Percentiles rank a stretch among this genome's conserved stretches.
phyloP scores from a whole-genome alignment of 2,329 filamentous ascomycete species.

The Hypoxylon sp. region DNA sequence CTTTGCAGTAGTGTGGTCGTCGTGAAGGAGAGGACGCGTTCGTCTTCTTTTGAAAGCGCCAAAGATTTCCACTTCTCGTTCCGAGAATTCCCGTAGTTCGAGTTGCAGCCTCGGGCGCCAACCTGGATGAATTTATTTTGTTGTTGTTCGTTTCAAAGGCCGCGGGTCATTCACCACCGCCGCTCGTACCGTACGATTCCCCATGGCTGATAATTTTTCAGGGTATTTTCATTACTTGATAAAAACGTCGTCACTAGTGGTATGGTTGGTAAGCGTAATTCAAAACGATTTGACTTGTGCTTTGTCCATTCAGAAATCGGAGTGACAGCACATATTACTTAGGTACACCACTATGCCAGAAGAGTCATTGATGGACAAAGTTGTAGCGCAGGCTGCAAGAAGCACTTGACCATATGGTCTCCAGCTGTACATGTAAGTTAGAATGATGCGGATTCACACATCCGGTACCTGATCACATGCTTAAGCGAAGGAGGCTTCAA shows the following conservation, averaged over 20 bases:
- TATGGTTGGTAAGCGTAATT: slow-evolving; percentile 29
- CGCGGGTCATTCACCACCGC: slow-evolving; percentile 27
- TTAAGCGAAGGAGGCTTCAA: no score
- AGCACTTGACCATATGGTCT: slow-evolving; percentile 32
- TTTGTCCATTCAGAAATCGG: slow-evolving; percentile 2
- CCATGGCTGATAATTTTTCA: slow-evolving; percentile 24
- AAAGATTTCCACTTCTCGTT: slow-evolving; percentile 25
- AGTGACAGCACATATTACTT: slow-evolving; percentile 27
- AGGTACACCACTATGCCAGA: slow-evolving; percentile 18
- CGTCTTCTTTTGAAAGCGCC: slow-evolving; percentile 19
- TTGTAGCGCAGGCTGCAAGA: slow-evolving; percentile 35
- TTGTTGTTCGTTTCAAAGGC: slow-evolving; percentile 8
- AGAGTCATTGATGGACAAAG: slow-evolving; percentile 25
- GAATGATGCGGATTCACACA: slow-evolving; percentile 11
- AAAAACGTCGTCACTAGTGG: slow-evolving; percentile 27
- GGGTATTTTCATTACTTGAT: slow-evolving; percentile 43
- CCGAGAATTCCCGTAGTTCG: slow-evolving; percentile 34
- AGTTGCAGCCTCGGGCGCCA: slow-evolving; percentile 9
- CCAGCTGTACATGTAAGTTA: no score
- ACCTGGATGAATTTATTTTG: slow-evolving; percentile 15
- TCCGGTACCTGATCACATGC: slow-evolving; percentile 27
- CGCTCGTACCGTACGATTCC: slow-evolving; percentile 19
- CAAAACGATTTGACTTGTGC: slow-evolving; percentile 19
- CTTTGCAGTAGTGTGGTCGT: no score
- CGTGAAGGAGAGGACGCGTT: slow-evolving; percentile 20